phyloP scores from a whole-genome alignment of 495 filamentous ascomycete genomes.

The Xylaria castorea region DNA sequence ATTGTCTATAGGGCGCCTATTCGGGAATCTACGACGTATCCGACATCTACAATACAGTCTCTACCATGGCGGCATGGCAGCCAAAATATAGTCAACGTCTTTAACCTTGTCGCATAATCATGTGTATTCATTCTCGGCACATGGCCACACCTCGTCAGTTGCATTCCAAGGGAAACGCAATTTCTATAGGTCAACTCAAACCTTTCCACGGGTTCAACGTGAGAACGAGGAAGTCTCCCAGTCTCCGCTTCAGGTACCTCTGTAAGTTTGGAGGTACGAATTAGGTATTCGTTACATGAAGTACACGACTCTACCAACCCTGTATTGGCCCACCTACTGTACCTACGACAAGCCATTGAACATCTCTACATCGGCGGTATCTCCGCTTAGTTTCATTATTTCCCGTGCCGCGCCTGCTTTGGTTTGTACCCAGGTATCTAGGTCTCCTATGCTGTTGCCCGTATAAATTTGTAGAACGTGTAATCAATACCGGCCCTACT shows the following conservation, averaged over 20 bases:
- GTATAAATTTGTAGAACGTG: too few species aligned
- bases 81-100: neutral
- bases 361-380: neutral
- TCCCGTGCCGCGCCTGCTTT: neutral
- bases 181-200: neutral
- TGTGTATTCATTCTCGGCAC: neutral
- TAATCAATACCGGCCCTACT: neutral
- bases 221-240: neutral
- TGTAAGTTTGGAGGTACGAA: neutral
- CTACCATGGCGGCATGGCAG: neutral
- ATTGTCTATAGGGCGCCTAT: neutral
- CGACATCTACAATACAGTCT: neutral
- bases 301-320: neutral
- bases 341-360: neutral
- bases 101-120: neutral
- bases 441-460: neutral
- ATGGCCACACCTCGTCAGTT: neutral
- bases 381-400: constrained; percentile 3
- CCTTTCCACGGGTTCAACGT: neutral
- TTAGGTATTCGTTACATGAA: neutral
- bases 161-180: neutral
- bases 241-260: neutral
- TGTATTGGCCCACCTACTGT: neutral
- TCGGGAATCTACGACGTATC: neutral
- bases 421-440: neutral